Base-by-base conservation (phyloP, 768 basidiomycete genomes). In the Auricularia cornea region DNA sequence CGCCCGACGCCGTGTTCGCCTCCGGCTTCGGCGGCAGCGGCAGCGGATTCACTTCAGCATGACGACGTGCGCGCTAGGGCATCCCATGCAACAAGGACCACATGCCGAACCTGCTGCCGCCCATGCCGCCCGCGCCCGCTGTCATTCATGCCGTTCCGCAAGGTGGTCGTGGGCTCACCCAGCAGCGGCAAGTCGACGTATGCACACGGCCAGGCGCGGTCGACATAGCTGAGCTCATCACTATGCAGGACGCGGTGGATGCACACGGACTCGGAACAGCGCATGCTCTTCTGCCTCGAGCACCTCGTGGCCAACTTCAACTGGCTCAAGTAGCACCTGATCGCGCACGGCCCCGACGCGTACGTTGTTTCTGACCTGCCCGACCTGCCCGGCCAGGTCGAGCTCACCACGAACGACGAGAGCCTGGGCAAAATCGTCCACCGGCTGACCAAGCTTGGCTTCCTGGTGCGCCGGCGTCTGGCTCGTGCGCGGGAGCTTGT, bases 341-440 rank as follows among this genome's bases (percentile, higher is more conserved):
- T 76, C 61, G 85, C 83, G 69, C 77, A 89, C 26, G 88, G 85
- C 20, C 77, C 79, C 30, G 90, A 92, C 66, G 85, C 86, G 28
- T 98, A 96, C 74, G 83, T 98, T 40, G 79, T 99, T 35, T 97
- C 98, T 73, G 97, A 99, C 73, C 83, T 97, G 3, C n/a, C n/a
- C n/a, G n/a, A n/a, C n/a, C n/a, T n/a, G n/a, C 94, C 97, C 0
- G 97, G 97, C 1, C 97, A 99, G 77, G 97, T 98, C 60, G 97
- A 99, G 74, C 78, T 99, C 57, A 94, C 90, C 74, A 99, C 97
- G 60, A 97, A 96, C 72, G 96, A 98, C 72, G 86, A 88, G 8
- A 93, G 92, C 69, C 71, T 98, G 68, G 93, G 90, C 77, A 80
- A 79, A 60, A 89, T 98, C 65, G 80, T 96, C 3, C 80, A 82